A percentile compares a stretch with the other conserved stretches of the same genome.
phyloP scores from a whole-genome alignment of 1,284 basidiomycete species.

The Cryptococcus hybrid region DNA sequence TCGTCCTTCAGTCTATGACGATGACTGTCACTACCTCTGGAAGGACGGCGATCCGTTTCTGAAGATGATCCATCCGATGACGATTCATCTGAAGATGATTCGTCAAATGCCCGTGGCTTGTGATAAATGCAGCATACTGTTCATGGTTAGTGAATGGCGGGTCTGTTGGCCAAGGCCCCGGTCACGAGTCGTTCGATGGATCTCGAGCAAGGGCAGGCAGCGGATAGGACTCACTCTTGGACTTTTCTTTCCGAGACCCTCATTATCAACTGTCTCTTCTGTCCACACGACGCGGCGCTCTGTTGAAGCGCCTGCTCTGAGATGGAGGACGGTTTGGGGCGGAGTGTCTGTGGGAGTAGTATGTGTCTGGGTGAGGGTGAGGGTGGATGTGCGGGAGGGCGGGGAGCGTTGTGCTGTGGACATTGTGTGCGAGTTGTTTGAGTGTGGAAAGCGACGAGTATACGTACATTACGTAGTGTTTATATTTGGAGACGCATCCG shows the following conservation, averaged over 20 bases:
- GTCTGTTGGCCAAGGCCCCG: neutral
- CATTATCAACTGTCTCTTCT: slow-evolving; percentile 53
- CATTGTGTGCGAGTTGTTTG: neutral
- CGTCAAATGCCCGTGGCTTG: slow-evolving; percentile 50
- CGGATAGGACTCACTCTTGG: slow-evolving; percentile 47
- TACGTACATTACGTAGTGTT: too few relatives aligned
- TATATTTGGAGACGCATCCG: too few relatives aligned
- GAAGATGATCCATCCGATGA: slow-evolving; percentile 33
- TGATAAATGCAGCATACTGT: slow-evolving; percentile 56
- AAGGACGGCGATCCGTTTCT: slow-evolving; percentile 2
- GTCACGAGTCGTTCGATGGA: neutral
- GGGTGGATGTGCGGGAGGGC: slow-evolving; percentile 28
- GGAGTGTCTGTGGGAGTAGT: slow-evolving; percentile 8
- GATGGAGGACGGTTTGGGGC: slow-evolving; percentile 34
- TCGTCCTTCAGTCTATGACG: slow-evolving; percentile 3
- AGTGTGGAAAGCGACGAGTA: too few relatives aligned
- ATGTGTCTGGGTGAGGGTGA: slow-evolving; percentile 14
- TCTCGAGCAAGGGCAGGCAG: neutral
- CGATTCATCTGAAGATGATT: slow-evolving; percentile 51
- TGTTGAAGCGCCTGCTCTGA: slow-evolving; percentile 43
- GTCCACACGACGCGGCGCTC: slow-evolving; percentile 49
- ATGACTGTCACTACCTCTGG: slow-evolving; percentile 2
- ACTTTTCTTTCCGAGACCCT: slow-evolving; percentile 53
- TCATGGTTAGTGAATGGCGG: neutral
- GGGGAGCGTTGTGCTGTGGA: neutral